These are phyloP conservation scores for Fraxinus floribunda DNA, from an alignment of 305 asterid genomes.

Conservation along the genomic window DNA sequence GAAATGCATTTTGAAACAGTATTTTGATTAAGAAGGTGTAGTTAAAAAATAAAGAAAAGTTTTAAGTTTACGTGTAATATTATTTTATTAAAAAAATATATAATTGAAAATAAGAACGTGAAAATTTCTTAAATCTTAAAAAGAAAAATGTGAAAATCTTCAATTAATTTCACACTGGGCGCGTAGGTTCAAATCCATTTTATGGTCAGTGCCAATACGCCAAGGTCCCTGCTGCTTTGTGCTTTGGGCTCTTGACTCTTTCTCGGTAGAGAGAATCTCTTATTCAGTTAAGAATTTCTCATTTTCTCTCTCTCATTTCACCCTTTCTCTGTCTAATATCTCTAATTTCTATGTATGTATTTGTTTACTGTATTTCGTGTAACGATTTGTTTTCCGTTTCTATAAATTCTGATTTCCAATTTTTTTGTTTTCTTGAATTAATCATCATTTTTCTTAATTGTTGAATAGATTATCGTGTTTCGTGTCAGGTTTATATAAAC, in stretches of 20 bases:
- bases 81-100: no score
- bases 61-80: no score
- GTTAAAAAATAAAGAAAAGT: no score
- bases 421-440: neutral
- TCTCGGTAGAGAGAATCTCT: neutral
- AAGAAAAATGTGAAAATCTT: neutral
- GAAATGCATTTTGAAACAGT: no score
- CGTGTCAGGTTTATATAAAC: neutral
- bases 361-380: neutral
- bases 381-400: neutral
- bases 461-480: neutral
- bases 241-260: conserved; percentile 12
- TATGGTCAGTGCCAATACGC: neutral
- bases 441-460: neutral
- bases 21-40: no score
- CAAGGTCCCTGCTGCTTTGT: neutral
- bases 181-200: neutral
- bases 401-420: neutral
- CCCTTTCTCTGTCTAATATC: neutral
- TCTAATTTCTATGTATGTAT: neutral
- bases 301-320: neutral
- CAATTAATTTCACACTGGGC: neutral
- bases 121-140: no score
- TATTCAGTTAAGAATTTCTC: neutral
- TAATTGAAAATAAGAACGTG: no score